A percentile compares a stretch with the other conserved stretches of the same genome.
Conservation (phyloP, 345 rosid genomes). For the Luvunga scandens region DNA sequence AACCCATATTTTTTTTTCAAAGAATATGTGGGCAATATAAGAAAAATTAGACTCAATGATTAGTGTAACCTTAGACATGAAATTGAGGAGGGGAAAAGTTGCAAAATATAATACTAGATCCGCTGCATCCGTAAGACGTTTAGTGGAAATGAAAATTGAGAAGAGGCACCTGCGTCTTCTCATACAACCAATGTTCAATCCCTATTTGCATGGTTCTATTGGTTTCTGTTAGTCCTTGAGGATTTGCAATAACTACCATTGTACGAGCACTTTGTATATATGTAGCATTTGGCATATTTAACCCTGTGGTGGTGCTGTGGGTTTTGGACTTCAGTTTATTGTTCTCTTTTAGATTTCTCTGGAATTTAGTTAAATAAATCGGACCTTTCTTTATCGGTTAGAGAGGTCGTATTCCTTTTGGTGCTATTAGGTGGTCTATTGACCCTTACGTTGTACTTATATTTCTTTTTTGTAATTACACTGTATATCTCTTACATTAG, state of each 20-base stretch:
- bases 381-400: background rate
- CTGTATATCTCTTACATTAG: background rate
- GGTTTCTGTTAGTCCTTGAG: background rate
- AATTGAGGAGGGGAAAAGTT: too few species aligned
- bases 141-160: too few species aligned
- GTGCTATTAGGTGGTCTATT: background rate
- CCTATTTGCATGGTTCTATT: background rate
- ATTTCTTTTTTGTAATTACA: background rate
- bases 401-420: background rate
- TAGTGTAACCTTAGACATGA: too few species aligned
- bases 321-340: background rate
- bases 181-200: too few species aligned
- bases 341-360: background rate
- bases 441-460: background rate
- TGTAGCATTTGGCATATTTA: conserved; percentile 1
- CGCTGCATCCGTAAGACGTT: too few species aligned
- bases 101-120: too few species aligned
- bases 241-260: background rate
- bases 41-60: too few species aligned
- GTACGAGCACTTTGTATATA: background rate
- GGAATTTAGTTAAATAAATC: background rate
- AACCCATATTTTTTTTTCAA: too few species aligned
- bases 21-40: too few species aligned
- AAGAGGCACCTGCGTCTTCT: too few species aligned
- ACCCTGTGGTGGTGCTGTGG: background rate